Base-by-base conservation (phyloP, 23 red algal genomes). In the Chondrus crispus region DNA sequence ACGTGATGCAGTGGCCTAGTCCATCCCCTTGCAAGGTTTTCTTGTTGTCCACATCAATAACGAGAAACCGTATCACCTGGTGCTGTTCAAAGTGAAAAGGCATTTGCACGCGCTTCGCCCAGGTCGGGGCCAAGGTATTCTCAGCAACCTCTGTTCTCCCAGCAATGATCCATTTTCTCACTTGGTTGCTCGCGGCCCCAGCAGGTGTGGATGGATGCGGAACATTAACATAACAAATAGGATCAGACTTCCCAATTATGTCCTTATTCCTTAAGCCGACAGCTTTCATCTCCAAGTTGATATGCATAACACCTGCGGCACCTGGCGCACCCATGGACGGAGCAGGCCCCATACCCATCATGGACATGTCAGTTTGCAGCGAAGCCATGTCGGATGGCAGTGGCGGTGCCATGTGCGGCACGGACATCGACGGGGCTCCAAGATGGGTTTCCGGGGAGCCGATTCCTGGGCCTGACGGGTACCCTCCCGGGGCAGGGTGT, bases 181-280 rank as follows among this genome's bases (percentile, higher is more conserved):
- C 46, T 38, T 42, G 39, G 20, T 37, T 54, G 32, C 30, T 64
- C 32, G 40, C 74, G 9, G 43, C 46, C 12, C 55, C 66, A 29
- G 22, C 47, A 57, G 52, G 46, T 52, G 49, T 82, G 19, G 12
- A 20, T 22, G 58, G 40, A 11, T 71, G 35, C 36, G 77, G 35
- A 2, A 72, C 29, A 30, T 53, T 37, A 33, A 93, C 28, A 2
- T 68, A 62, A 42, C 74, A 85, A 12, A 88, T 71, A 2, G 92
- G 92, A 53, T 95, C 92, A 70, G 63, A 79, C 39, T 20, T 36
- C 55, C 69, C 60, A 54, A 95, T 39, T 18, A 80, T 46, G 49
- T 95, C 92, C 72, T 87, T 85, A 44, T 88, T 70, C 45, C 58
- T 72, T 46, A 95, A 71, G 26, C 92, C 92, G 40, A 22, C 54